These are phyloP conservation scores for Echeveria elegans DNA, from an alignment of 164 flowering plant genomes.

Conservation along the genomic window DNA sequence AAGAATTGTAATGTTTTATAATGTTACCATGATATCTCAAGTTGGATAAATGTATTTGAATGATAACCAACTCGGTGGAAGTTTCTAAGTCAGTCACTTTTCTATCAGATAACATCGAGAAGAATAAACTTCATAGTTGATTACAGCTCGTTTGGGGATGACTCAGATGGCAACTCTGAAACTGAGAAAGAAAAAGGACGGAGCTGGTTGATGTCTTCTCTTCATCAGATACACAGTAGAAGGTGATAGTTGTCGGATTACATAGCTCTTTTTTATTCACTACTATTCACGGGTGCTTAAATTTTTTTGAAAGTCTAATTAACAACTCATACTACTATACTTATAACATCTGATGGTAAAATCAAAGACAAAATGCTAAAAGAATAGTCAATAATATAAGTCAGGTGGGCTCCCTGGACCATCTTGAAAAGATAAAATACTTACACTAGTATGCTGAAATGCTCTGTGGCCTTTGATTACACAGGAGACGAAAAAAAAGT, in stretches of 20 bases:
- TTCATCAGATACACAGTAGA: slow-evolving; percentile 91
- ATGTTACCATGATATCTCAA: not conserved
- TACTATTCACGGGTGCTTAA: not conserved
- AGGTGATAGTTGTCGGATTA: slow-evolving; percentile 37
- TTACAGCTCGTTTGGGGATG: slow-evolving; percentile 27
- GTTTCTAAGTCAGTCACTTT: not conserved
- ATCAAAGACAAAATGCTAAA: not conserved
- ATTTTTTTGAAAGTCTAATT: not conserved
- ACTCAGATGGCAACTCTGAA: slow-evolving; percentile 22
- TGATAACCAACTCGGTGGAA: not conserved
- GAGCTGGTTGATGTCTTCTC: slow-evolving; percentile 80
- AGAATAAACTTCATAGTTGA: slow-evolving; percentile 86
- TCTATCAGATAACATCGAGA: slow-evolving; percentile 72
- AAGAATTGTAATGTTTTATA: too few species aligned
- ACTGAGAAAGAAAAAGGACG: slow-evolving; percentile 52
- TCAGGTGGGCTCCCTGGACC: not conserved
- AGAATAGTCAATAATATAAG: not conserved
- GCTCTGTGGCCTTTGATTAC: too few species aligned
- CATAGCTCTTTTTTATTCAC: not conserved
- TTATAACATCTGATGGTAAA: not conserved
- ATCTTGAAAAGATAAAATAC: not conserved
- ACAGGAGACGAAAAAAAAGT: too few species aligned
- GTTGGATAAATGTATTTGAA: not conserved
- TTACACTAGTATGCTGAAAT: not conserved
- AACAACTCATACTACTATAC: not conserved